Base-by-base conservation (phyloP, 257 asterid species). In the Haberlea rhodopensis region DNA sequence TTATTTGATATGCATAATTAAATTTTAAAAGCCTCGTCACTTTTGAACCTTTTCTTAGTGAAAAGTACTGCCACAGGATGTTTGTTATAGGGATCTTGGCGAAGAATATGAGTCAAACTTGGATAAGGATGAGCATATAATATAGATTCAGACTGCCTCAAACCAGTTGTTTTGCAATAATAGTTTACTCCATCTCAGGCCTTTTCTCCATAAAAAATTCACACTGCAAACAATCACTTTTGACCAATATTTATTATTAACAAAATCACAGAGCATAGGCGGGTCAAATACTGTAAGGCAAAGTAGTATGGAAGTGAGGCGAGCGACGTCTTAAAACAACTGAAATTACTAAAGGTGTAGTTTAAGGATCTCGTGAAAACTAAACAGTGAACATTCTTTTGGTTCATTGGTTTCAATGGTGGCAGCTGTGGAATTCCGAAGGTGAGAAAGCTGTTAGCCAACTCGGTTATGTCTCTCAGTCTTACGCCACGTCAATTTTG, bases 141-240 rank as follows among this genome's bases (percentile, higher is more conserved):
- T 23, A 22, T 22, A 16, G 46, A 64, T 19, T 27, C 53, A 24
- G n/a, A 62, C 45, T 5, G 22, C 2, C 53, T 3, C 24, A 52
- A 20, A 22, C 48, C 13, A 21, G 43, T 16, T 1, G 45, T 43
- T 19, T 46, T 34, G 9, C 34, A 56, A 6, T 43, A 32, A 58
- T 10, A 26, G 64, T 45, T 27, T 37, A 27, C 37, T n/a, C 58
- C 24, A 25, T 9, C 24, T 26, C 49, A 40, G 22, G 28, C 10
- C 55, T 49, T 66, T 66, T 37, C 45, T 23, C 57, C 57, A 18
- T n/a, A 46, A 46, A 49, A 21, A 1, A 26, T 18, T 27, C n/a
- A 37, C 6, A 59, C 62, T 21, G 22, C 31, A 43, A 23, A 6
- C 11, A 43, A 54, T n/a, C 53, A 7, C 22, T 55, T 64, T 55